Conservation (phyloP, 176 grass and related monocot genomes). For the Rhynchospora breviuscula region DNA sequence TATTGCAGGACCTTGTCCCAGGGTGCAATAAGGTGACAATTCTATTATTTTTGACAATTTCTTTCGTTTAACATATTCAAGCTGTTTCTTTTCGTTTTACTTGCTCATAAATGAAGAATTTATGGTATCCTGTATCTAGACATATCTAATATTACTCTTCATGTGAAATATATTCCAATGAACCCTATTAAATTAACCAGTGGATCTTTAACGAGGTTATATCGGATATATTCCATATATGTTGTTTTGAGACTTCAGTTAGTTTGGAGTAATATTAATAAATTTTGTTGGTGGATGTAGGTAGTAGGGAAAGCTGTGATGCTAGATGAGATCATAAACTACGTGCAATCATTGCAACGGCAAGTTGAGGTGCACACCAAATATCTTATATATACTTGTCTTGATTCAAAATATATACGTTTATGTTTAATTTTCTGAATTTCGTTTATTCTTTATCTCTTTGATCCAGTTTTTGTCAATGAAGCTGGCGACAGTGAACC, state of each 20-base stretch:
- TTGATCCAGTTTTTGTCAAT: slow-evolving; percentile 91
- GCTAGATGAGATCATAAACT: slow-evolving; percentile 99
- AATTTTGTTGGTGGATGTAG: slow-evolving; percentile 48
- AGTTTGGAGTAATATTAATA: neutral
- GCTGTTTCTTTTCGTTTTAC: neutral
- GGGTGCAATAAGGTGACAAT: slow-evolving; percentile 89
- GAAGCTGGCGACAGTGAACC: slow-evolving; percentile 98
- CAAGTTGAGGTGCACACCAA: slow-evolving; percentile 82
- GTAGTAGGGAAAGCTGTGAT: slow-evolving; percentile 97
- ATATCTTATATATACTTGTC: slow-evolving; percentile 3
- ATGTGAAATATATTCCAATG: neutral
- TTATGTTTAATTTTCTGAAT: slow-evolving; percentile 36
- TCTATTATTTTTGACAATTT: neutral
- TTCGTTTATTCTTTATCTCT: slow-evolving; percentile 17
- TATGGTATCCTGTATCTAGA: neutral
- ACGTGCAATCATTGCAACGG: slow-evolving; percentile 94
- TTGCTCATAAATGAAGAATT: neutral
- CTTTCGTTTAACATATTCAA: neutral
- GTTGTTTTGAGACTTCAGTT: neutral
- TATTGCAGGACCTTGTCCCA: slow-evolving; percentile 96
- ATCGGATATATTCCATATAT: neutral
- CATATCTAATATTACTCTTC: neutral
- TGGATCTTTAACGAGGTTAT: neutral
- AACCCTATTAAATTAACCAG: neutral
- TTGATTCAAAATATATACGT: slow-evolving; percentile 21